A percentile compares a stretch with the other conserved stretches of the same genome.
Conservation (phyloP, 441 rosid species). For the Mallotus japonicus region DNA sequence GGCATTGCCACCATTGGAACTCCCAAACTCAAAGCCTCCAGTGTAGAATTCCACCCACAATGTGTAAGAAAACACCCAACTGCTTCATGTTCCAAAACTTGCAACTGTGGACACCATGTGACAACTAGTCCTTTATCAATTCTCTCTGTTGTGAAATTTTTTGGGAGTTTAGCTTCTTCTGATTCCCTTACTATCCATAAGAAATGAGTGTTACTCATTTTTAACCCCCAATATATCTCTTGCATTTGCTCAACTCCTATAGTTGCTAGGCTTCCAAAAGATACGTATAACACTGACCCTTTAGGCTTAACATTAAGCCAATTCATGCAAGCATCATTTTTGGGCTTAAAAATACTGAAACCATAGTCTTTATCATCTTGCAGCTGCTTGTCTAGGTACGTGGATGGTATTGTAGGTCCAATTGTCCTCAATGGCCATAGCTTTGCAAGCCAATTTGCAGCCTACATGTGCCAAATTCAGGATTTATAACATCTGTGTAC, state of each 20-base stretch:
- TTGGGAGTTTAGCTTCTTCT: constrained; percentile 47
- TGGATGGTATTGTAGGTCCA: constrained; percentile 57
- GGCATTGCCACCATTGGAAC: constrained; percentile 32
- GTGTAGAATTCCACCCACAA: no score
- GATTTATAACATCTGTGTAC: no score
- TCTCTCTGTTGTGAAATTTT: constrained; percentile 27
- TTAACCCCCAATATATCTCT: constrained; percentile 47
- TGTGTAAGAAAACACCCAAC: constrained; percentile 32
- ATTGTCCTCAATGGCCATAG: constrained; percentile 38
- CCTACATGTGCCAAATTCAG: background rate
- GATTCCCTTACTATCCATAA: constrained; percentile 58
- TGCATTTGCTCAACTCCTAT: constrained; percentile 39
- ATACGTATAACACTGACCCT: constrained; percentile 49
- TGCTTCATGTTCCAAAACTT: constrained; percentile 24
- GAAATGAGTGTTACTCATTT: constrained; percentile 31
- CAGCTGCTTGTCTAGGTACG: constrained; percentile 45
- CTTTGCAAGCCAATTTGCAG: constrained; percentile 36
- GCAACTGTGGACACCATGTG: constrained; percentile 26
- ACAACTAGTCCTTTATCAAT: constrained; percentile 25
- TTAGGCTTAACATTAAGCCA: constrained; percentile 47
- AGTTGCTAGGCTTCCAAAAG: constrained; percentile 50
- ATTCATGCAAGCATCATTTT: constrained; percentile 27
- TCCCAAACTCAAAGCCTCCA: constrained; percentile 15
- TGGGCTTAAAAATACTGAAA: constrained; percentile 37
- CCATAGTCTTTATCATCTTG: constrained; percentile 44